Evolutionary conservation across 192 early-diverging fungal species (phyloP).

Genomic region (Coemansia sp.): DNA sequence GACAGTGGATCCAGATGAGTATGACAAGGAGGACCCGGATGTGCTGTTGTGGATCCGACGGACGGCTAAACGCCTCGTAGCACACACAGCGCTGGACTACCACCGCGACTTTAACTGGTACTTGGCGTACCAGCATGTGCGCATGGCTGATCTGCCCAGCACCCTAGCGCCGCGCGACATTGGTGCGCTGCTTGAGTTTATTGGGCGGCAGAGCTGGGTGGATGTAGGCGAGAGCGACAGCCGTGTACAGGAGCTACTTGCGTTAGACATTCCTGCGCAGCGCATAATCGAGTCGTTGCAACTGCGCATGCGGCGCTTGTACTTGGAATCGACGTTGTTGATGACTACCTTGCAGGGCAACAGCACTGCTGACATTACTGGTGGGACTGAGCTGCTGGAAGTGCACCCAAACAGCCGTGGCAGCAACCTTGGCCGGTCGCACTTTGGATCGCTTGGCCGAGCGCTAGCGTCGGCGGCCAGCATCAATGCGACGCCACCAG

Average conservation of each 20-base stretch:
- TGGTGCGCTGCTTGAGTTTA: constrained; percentile 39
- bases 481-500: constrained; percentile 23
- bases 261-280: constrained; percentile 29
- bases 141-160: constrained; percentile 41
- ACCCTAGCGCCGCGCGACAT: constrained; percentile 27
- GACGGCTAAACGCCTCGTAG: constrained; percentile 36
- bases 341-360: constrained; percentile 37
- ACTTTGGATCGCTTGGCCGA: constrained; percentile 3
- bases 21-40: constrained; percentile 51
- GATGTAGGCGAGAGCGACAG: constrained; percentile 37
- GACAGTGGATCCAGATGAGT: constrained; percentile 48
- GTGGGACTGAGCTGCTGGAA: constrained; percentile 4
- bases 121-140: constrained; percentile 39
- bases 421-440: constrained; percentile 1
- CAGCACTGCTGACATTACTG: background rate
- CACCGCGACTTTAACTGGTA: constrained; percentile 57
- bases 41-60: constrained; percentile 45
- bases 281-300: constrained; percentile 42
- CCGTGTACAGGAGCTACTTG: constrained; percentile 33
- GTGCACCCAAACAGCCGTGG: background rate
- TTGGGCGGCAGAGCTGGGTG: constrained; percentile 36
- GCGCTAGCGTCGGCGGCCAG: constrained; percentile 7
- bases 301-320: constrained; percentile 47
- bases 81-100: constrained; percentile 38
- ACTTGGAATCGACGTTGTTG: constrained; percentile 36